phyloP scores from a whole-genome alignment of 78 protist species.

The Polysphondylium violaceum region DNA sequence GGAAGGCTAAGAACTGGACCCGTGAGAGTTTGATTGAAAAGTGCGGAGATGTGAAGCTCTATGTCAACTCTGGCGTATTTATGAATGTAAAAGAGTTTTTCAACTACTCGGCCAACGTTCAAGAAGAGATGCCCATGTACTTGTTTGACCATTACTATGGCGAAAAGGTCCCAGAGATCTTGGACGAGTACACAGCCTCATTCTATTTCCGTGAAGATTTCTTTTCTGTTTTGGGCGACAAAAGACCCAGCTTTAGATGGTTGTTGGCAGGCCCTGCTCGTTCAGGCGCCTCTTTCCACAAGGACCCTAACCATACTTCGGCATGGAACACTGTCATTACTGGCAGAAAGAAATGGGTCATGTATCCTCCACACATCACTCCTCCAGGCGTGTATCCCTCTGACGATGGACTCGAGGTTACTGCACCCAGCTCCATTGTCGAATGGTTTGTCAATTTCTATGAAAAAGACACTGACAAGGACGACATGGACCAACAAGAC shows the following conservation, averaged over 20 bases:
- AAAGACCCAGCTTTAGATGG: conserved; percentile 88
- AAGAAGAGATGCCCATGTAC: conserved; percentile 89
- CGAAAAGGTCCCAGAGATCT: conserved; percentile 59
- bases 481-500: neutral
- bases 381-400: conserved; percentile 86
- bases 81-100: conserved; percentile 78
- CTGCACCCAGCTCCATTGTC: conserved; percentile 67
- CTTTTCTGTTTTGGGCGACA: conserved; percentile 51
- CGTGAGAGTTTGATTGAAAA: conserved; percentile 20
- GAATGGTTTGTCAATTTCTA: conserved; percentile 89
- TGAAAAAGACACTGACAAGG: neutral
- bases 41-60: conserved; percentile 39
- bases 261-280: conserved; percentile 85
- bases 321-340: conserved; percentile 88
- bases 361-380: conserved; percentile 84
- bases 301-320: conserved; percentile 86
- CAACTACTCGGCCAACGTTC: conserved; percentile 16
- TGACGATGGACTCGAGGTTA: conserved; percentile 80
- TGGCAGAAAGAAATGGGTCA: conserved; percentile 86
- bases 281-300: conserved; percentile 85
- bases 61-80: conserved; percentile 58
- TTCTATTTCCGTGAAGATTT: conserved; percentile 65
- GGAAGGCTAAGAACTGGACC: conserved; percentile 66
- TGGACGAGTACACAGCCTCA: conserved; percentile 47
- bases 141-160: conserved; percentile 86